phyloP scores from a whole-genome alignment of 2,329 filamentous ascomycete genomes.

The Colletotrichum brevisporum region DNA sequence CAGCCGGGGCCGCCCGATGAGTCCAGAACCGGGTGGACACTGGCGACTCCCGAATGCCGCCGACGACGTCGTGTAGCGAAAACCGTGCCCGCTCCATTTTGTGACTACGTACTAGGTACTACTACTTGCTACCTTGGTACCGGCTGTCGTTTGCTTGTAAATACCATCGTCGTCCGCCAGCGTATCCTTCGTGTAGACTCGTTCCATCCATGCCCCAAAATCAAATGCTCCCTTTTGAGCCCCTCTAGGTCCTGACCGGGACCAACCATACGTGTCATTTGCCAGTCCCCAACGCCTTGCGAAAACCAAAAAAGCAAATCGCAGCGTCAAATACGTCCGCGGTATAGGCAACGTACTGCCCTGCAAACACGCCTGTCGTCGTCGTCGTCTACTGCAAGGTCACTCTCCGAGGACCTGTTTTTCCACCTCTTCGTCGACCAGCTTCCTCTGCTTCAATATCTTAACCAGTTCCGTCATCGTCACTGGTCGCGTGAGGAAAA shows the following conservation, averaged over 20 bases:
- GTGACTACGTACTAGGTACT: constrained; percentile 12
- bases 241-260: constrained; percentile 26
- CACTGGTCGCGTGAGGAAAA: constrained; percentile 63
- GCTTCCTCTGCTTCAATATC: constrained; percentile 34
- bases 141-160: constrained; percentile 2
- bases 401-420: constrained; percentile 16
- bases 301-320: neutral
- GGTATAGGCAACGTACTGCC: neutral
- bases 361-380: neutral
- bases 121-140: constrained; percentile 4
- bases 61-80: neutral
- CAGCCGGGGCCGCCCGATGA: constrained; percentile 1
- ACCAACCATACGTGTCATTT: constrained; percentile 3
- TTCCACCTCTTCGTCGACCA: constrained; percentile 30
- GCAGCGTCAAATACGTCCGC: neutral
- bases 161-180: neutral
- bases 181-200: neutral
- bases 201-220: neutral
- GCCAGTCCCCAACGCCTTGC: constrained; percentile 30
- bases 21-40: constrained; percentile 1
- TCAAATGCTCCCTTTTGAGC: constrained; percentile 11
- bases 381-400: constrained; percentile 1
- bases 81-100: constrained; percentile 10
- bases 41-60: neutral
- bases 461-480: constrained; percentile 50